phyloP scores from a whole-genome alignment of 129 eudicot species.

The Flaveria bidentis region DNA sequence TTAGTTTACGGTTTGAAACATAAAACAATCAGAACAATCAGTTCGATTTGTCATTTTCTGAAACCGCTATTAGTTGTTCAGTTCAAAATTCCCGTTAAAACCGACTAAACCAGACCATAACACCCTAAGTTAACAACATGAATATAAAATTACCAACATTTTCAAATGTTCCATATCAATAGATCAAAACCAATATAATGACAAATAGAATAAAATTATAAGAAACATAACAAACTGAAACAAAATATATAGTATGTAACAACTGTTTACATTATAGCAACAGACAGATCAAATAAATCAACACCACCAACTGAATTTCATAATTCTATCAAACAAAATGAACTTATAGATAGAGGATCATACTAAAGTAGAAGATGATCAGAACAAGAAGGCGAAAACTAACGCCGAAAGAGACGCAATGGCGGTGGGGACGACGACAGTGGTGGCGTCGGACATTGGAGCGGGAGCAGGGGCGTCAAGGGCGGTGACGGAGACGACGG shows the following conservation, averaged over 20 bases:
- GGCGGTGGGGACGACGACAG: constrained; percentile 22
- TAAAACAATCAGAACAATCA: too few relatives aligned
- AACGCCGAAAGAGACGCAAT: constrained; percentile 32
- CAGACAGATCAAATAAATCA: constrained; percentile 12
- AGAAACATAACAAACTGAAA: neutral
- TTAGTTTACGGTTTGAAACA: too few relatives aligned
- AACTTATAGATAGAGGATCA: constrained; percentile 22
- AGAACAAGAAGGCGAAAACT: constrained; percentile 32
- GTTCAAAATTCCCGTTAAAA: too few relatives aligned
- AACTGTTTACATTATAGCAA: constrained; percentile 23
- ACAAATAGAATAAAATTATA: neutral
- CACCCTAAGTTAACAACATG: neutral
- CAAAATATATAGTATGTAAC: constrained; percentile 13
- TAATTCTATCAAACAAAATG: neutral
- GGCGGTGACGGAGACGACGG: constrained; percentile 31
- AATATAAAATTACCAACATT: too few relatives aligned
- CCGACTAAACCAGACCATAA: too few relatives aligned
- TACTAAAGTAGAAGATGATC: neutral
- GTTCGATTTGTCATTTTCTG: too few relatives aligned
- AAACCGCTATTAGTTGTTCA: too few relatives aligned
- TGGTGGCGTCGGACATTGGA: constrained; percentile 32
- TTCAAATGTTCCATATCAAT: too few relatives aligned
- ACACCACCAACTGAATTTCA: constrained; percentile 16
- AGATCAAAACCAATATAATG: too few relatives aligned
- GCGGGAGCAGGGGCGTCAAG: constrained; percentile 40